Base-by-base conservation (phyloP, 164 flowering plant species). In the Echeveria elegans region DNA sequence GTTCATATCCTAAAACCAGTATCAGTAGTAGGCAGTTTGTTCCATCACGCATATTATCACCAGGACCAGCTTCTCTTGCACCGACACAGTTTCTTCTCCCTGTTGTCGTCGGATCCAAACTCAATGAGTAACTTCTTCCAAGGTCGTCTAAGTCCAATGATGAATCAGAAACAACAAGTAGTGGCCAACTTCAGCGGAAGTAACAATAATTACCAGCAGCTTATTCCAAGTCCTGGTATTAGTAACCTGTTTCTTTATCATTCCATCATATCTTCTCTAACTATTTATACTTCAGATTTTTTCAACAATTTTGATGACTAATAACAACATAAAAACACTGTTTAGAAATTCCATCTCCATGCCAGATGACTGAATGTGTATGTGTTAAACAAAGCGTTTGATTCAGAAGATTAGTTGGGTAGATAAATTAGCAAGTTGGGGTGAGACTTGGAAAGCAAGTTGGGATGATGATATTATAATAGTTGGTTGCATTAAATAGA, bases 31-130 rank as follows among this genome's bases (percentile, higher is more conserved):
- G 29, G 11, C 37, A 69, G 5, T 67, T 76, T 16, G 37, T 66
- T 1, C 69, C 79, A n/a, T 77, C 86, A 0, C 78, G 86, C 40
- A 83, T 83, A 2, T 70, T 83, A 43, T 83, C 86, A 1, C 84
- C 86, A 11, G 80, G 79, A 6, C 86, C 84, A 32, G 34, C 78
- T 7, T 76, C 82, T 4, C 72, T 81, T 32, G 70, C 81, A 24
- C 73, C 82, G 4, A 28, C n/a, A 4, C 4, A 72, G 36, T 72
- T 79, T 79, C 67, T 82, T 80, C 60, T 79, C 81, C 4, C 73
- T 80, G 21, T 58, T 70, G 5, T 64, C 78, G 2, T 31, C 69
- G 16, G 79, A 81, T 72, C 76, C 73, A 11, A 71, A 69, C 62
- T 48, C 74, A 0, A 8, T 75, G 15, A 68, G 75, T 7, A 69